phyloP scores from a whole-genome alignment of 768 basidiomycete genomes.

The Omphalotus guepiniiformis region DNA sequence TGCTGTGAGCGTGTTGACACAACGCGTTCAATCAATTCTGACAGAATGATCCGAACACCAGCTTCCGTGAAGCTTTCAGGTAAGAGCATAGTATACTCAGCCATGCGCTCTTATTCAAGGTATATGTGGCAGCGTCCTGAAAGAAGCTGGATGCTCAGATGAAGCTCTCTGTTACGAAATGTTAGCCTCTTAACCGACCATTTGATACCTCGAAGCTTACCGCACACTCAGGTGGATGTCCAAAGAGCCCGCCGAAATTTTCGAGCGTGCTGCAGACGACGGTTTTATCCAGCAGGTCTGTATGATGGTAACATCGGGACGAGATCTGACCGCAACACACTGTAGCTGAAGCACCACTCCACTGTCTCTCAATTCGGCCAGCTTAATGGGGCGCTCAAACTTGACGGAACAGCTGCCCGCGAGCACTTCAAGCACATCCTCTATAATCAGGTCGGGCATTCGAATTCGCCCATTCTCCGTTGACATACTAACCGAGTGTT shows the following conservation, averaged over 20 bases:
- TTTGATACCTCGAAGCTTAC: background rate
- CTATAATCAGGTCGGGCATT: slow-evolving; percentile 54
- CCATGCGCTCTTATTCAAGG: no score
- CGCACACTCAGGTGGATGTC: slow-evolving; percentile 57
- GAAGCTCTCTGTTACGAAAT: slow-evolving; percentile 66
- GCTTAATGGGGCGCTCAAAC: slow-evolving; percentile 49
- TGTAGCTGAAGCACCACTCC: slow-evolving; percentile 57
- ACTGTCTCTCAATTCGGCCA: slow-evolving; percentile 61
- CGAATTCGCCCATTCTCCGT: no score
- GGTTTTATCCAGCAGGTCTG: slow-evolving; percentile 55
- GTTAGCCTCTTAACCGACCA: slow-evolving; percentile 23
- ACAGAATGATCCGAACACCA: no score
- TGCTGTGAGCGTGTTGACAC: slow-evolving; percentile 53
- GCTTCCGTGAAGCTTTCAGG: no score
- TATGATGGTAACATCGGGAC: background rate
- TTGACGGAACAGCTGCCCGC: slow-evolving; percentile 46
- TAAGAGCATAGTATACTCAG: no score
- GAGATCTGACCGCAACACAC: no score
- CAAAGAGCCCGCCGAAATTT: slow-evolving; percentile 66
- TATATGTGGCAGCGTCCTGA: no score
- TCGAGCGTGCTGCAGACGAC: slow-evolving; percentile 63
- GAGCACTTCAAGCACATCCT: slow-evolving; percentile 57
- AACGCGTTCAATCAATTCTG: no score
- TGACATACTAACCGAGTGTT: no score
- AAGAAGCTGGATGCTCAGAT: slow-evolving; percentile 62